phyloP scores from a whole-genome alignment of 2,329 filamentous ascomycete species.

The Magnaporthales sp. region DNA sequence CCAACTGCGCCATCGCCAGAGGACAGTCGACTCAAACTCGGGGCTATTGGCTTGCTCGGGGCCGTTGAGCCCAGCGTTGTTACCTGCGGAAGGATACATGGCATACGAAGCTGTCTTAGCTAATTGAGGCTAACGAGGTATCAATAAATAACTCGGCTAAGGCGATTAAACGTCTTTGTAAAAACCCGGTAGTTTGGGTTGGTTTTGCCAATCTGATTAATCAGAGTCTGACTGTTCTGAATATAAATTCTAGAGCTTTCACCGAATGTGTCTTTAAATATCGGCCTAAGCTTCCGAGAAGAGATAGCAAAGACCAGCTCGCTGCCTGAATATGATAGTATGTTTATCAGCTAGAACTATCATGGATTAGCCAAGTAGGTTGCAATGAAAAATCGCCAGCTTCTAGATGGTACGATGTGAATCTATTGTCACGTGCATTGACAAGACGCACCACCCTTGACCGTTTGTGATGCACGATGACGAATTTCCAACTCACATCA shows the following conservation, averaged over 20 bases:
- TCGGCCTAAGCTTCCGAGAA: too few relatives aligned
- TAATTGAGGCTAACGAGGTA: not conserved
- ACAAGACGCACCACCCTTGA: not conserved
- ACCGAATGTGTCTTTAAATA: not conserved
- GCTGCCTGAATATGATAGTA: not conserved
- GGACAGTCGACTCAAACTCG: not conserved
- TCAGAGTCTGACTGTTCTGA: not conserved
- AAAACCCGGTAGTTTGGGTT: not conserved
- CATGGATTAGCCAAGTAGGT: not conserved
- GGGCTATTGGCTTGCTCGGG: not conserved
- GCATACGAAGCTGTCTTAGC: not conserved
- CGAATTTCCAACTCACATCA: not conserved
- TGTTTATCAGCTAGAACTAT: not conserved
- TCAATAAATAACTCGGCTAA: not conserved
- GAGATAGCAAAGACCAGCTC: too few relatives aligned
- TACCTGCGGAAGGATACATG: not conserved
- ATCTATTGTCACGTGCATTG: not conserved
- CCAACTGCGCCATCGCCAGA: conserved; percentile 23
- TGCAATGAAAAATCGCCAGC: not conserved
- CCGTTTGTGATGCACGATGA: not conserved
- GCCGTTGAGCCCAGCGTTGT: not conserved
- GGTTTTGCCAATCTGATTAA: not conserved
- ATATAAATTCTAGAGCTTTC: not conserved
- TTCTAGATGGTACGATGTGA: not conserved
- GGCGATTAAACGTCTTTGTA: not conserved